phyloP scores from a whole-genome alignment of 164 flowering plant genomes.

The Santalum album region DNA sequence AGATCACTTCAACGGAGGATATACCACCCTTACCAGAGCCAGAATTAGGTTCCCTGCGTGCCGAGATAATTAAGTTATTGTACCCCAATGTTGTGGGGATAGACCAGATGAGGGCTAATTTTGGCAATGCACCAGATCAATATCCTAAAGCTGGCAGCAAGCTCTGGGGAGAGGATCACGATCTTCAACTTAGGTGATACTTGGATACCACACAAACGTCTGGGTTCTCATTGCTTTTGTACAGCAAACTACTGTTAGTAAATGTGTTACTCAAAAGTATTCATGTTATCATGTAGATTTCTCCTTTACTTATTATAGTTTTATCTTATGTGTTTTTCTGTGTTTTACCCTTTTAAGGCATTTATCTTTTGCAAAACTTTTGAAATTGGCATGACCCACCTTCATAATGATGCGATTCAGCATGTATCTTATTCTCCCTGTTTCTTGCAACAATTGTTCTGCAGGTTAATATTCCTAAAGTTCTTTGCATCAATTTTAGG shows the following conservation, averaged over 20 bases:
- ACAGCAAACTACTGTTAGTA: not conserved
- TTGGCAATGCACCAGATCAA: constrained; percentile 35
- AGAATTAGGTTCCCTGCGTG: constrained; percentile 61
- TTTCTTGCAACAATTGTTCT: constrained; percentile 10
- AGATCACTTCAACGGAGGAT: constrained; percentile 83
- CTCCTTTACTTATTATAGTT: not conserved
- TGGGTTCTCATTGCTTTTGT: constrained; percentile 8
- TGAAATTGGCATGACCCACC: not conserved
- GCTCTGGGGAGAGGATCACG: constrained; percentile 88
- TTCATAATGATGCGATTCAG: not conserved
- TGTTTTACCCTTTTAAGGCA: too few species aligned
- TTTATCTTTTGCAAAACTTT: not conserved
- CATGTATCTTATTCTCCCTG: not conserved
- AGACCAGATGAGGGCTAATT: constrained; percentile 54
- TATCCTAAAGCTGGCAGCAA: constrained; percentile 40
- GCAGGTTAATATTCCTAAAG: constrained; percentile 87
- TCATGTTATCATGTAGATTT: not conserved
- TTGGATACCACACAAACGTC: constrained; percentile 6
- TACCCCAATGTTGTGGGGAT: constrained; percentile 82
- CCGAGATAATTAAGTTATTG: constrained; percentile 63
- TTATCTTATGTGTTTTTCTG: not conserved
- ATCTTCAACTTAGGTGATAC: constrained; percentile 83
- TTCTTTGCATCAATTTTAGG: constrained; percentile 88
- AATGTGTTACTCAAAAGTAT: not conserved
- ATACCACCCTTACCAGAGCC: constrained; percentile 96